Base-by-base conservation (phyloP, 2,329 filamentous ascomycete genomes). In the Lasiodiplodia hormozganensis region DNA sequence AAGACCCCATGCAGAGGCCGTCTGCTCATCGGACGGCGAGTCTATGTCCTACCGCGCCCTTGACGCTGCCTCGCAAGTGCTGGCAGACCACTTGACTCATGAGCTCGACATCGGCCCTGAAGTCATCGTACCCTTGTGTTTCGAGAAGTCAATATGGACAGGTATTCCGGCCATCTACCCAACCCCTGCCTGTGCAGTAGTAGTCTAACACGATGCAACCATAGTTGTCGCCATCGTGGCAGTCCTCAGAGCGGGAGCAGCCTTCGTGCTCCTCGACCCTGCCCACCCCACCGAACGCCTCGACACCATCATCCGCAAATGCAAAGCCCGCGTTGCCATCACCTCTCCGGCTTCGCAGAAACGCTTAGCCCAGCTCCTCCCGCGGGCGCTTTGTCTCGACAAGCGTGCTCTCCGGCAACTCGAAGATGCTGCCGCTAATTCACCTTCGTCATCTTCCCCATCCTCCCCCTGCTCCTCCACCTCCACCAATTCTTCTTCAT, bases 171-270 rank as follows among this genome's bases (percentile, higher is more conserved):
- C 36, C 10, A 10, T 12, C 5, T 23, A 8, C 1, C 34, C 18
- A 5, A 2, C 10, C 18, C n/a, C 38, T 7, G n/a, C 14, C 12
- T 23, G 28, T 28, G 6, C 57, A 40, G 21, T n/a, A 23, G n/a
- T 1, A 21, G 3, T 8, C 23, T n/a, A n/a, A n/a, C 18, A 21
- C 36, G 16, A 10, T 23, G 4, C n/a, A 23, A 3, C 14, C 34
- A 80, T 96, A 0, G 97, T 96, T 74, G 83, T 89, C 38, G 85
- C 89, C 0, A 92, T 97, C 34, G 82, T 97, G 28, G 93, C 88
- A 1, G 86, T 90, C 28, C 78, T 93, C 38, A 96, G 96, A 74
- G 82, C 88, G 4, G 92, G 93, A 11, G 90, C 89, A 73, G 92
- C 89, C 8, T 96, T 96, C 74, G 80, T 97, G 18, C 93, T 93